Percentiles rank a stretch among this genome's conserved stretches.
Evolutionary conservation across 2,329 filamentous ascomycete species (phyloP).

Genomic region (Fusarium proliferatum): DNA sequence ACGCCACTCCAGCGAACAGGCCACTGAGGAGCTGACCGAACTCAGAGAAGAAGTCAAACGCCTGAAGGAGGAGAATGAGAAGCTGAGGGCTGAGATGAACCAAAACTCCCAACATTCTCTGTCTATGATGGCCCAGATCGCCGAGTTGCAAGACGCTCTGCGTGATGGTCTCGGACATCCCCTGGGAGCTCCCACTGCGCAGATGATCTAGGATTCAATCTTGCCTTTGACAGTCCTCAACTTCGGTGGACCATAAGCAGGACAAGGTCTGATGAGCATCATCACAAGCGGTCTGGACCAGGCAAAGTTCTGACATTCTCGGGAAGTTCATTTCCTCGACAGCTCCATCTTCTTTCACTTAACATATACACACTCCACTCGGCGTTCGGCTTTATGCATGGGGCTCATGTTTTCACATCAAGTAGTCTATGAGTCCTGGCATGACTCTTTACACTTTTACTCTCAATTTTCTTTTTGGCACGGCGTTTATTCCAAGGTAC

Average conservation of each 20-base stretch:
- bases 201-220: slow-evolving; percentile 52
- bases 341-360: not conserved
- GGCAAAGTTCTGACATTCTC: slow-evolving; percentile 7
- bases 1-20: slow-evolving; percentile 49
- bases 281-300: not conserved
- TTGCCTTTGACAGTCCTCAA: not conserved
- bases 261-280: not conserved
- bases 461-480: slow-evolving; percentile 20
- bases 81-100: slow-evolving; percentile 63
- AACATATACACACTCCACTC: slow-evolving; percentile 22
- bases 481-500: slow-evolving; percentile 40
- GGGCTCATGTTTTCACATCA: slow-evolving; percentile 6
- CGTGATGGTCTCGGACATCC: slow-evolving; percentile 50
- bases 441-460: not conserved
- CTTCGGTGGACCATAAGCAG: not conserved
- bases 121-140: slow-evolving; percentile 62
- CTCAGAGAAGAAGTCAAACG: slow-evolving; percentile 75
- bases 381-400: slow-evolving; percentile 38
- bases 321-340: not conserved
- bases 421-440: slow-evolving; percentile 11
- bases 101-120: slow-evolving; percentile 59
- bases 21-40: slow-evolving; percentile 60
- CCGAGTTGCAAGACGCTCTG: slow-evolving; percentile 58
- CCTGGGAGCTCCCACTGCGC: slow-evolving; percentile 53
- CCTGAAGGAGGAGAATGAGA: slow-evolving; percentile 72